These are phyloP conservation scores for Termitomyces sp. DNA, from an alignment of 768 basidiomycete species.

Conservation along the genomic window DNA sequence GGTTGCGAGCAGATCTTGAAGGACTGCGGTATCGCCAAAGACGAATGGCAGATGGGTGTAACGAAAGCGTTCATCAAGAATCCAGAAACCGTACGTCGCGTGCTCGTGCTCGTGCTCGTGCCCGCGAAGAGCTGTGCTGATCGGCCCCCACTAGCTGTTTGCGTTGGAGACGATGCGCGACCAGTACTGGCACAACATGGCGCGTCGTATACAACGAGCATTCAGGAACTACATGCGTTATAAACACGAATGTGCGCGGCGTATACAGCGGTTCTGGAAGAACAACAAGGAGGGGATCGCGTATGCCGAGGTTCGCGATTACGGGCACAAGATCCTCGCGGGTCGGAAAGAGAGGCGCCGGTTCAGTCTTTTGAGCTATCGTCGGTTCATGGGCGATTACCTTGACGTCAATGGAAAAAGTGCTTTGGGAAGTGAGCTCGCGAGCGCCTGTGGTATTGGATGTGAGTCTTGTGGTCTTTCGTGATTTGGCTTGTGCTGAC, in stretches of 20 bases:
- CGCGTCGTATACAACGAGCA: slow-evolving; percentile 90
- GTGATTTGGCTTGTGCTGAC: background rate
- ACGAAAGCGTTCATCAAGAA: slow-evolving; percentile 99
- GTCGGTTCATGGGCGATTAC: slow-evolving; percentile 96
- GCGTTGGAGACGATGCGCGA: slow-evolving; percentile 98
- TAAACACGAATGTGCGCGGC: slow-evolving; percentile 89
- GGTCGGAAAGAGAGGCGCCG: slow-evolving; percentile 90
- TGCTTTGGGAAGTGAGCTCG: slow-evolving; percentile 71
- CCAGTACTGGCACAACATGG: slow-evolving; percentile 99
- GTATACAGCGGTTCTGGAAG: slow-evolving; percentile 98
- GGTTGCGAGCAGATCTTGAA: slow-evolving; percentile 90
- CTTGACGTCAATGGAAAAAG: slow-evolving; percentile 82
- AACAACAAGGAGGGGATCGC: slow-evolving; percentile 93
- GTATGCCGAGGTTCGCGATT: slow-evolving; percentile 87
- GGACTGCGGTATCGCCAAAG: slow-evolving; percentile 92
- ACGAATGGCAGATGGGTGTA: slow-evolving; percentile 99
- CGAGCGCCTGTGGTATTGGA: slow-evolving; percentile 64
- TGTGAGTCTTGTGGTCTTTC: slow-evolving; percentile 37
- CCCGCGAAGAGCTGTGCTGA: background rate
- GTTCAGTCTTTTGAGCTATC: slow-evolving; percentile 89
- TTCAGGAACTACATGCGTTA: slow-evolving; percentile 95
- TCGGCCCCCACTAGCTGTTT: slow-evolving; percentile 64
- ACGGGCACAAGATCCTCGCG: slow-evolving; percentile 89
- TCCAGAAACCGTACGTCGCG: slow-evolving; percentile 78
- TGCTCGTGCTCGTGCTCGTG: background rate